phyloP scores from a whole-genome alignment of 2,329 filamentous ascomycete genomes.

The Aureobasidium sp. region DNA sequence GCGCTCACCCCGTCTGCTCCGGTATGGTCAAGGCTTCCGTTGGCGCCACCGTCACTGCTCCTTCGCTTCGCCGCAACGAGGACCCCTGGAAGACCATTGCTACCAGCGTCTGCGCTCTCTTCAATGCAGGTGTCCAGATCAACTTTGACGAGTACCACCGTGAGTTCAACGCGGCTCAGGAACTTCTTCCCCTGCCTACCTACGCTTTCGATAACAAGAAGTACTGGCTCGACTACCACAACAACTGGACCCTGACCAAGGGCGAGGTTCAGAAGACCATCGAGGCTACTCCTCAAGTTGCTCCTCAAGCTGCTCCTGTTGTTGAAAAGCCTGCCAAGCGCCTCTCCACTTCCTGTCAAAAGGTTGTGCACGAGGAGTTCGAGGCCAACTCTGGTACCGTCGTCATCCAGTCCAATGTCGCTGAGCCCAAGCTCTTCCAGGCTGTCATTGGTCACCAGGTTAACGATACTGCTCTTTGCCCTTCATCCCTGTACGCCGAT shows the following conservation, averaged over 20 bases:
- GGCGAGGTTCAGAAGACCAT: constrained; percentile 40
- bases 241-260: constrained; percentile 67
- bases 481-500: constrained; percentile 58
- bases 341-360: constrained; percentile 59
- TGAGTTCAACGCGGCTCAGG: constrained; percentile 51
- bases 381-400: constrained; percentile 53
- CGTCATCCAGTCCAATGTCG: constrained; percentile 60
- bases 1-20: constrained; percentile 64
- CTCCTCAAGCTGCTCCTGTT: constrained; percentile 29
- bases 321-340: constrained; percentile 44
- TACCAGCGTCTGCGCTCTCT: constrained; percentile 51
- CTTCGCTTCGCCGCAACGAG: constrained; percentile 57
- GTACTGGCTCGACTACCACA: constrained; percentile 65
- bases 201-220: constrained; percentile 66
- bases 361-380: constrained; percentile 55
- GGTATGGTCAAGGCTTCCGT: constrained; percentile 62
- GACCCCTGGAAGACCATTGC: constrained; percentile 58
- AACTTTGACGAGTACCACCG: constrained; percentile 66
- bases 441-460: constrained; percentile 60
- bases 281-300: constrained; percentile 30
- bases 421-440: constrained; percentile 55
- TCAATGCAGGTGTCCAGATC: constrained; percentile 55
- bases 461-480: constrained; percentile 59
- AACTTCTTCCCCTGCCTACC: constrained; percentile 57
- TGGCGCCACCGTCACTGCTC: constrained; percentile 48